These are phyloP conservation scores for Solanum bukasovii DNA, from an alignment of 257 asterid species.

Conservation along the genomic window DNA sequence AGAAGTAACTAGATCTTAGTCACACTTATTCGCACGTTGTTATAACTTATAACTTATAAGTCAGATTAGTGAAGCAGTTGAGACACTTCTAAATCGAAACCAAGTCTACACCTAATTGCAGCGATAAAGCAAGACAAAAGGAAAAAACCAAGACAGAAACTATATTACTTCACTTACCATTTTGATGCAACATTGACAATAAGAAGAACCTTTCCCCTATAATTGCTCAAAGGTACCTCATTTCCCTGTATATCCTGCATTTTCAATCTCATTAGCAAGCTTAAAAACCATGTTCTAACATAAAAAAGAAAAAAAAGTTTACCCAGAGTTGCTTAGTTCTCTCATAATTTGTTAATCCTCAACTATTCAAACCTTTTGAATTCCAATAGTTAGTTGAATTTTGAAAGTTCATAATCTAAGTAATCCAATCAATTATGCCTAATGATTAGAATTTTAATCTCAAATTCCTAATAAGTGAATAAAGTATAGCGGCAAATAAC, in stretches of 20 bases:
- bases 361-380: background rate
- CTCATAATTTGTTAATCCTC: background rate
- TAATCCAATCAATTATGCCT: background rate
- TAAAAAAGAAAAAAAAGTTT: background rate
- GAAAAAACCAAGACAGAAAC: background rate
- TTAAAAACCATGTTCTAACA: background rate
- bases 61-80: background rate
- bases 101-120: background rate
- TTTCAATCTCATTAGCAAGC: conserved; percentile 1
- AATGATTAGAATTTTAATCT: background rate
- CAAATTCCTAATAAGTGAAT: background rate
- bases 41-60: background rate
- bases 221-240: conserved; percentile 61
- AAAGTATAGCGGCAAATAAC: background rate
- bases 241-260: conserved; percentile 66
- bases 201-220: conserved; percentile 66
- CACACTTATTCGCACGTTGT: background rate
- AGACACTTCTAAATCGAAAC: background rate
- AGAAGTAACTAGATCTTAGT: background rate
- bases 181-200: conserved; percentile 83
- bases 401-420: background rate
- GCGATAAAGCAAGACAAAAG: background rate
- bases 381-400: background rate
- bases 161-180: conserved; percentile 34
- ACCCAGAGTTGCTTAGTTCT: background rate